Evolutionary conservation across 306 rosid species (phyloP).

Genomic region (Prunus mongolica): DNA sequence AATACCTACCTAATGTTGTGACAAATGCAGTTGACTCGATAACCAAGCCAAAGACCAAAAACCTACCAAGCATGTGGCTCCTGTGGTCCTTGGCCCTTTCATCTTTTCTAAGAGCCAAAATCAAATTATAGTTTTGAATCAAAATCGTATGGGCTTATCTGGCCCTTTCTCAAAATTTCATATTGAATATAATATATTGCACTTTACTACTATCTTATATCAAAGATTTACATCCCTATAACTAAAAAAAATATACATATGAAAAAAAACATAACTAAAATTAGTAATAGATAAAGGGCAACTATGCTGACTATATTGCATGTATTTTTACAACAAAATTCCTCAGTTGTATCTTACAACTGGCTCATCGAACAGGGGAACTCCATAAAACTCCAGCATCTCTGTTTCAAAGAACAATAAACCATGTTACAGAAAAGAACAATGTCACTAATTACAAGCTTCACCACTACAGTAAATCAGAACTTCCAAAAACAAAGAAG

Average conservation of each 20-base stretch:
- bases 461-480: constrained; percentile 1
- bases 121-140: too few species aligned
- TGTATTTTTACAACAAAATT: constrained; percentile 29
- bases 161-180: background rate
- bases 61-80: background rate
- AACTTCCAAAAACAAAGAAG: background rate
- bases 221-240: constrained; percentile 41
- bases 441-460: background rate
- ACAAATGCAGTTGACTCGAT: background rate
- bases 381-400: constrained; percentile 24
- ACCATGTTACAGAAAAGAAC: background rate
- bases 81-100: background rate
- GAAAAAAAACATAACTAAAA: constrained; percentile 6
- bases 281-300: background rate
- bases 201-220: background rate
- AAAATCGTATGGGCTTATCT: background rate
- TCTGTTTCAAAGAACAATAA: constrained; percentile 32
- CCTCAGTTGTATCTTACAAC: constrained; percentile 3
- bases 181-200: background rate
- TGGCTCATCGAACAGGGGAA: constrained; percentile 23
- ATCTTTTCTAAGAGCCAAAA: background rate
- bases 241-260: constrained; percentile 21
- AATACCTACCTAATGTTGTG: background rate
- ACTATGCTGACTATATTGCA: constrained; percentile 2
- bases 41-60: background rate